Base-by-base conservation (phyloP, 176 grass and related monocot genomes). In the Chrysopogon serrulatus region DNA sequence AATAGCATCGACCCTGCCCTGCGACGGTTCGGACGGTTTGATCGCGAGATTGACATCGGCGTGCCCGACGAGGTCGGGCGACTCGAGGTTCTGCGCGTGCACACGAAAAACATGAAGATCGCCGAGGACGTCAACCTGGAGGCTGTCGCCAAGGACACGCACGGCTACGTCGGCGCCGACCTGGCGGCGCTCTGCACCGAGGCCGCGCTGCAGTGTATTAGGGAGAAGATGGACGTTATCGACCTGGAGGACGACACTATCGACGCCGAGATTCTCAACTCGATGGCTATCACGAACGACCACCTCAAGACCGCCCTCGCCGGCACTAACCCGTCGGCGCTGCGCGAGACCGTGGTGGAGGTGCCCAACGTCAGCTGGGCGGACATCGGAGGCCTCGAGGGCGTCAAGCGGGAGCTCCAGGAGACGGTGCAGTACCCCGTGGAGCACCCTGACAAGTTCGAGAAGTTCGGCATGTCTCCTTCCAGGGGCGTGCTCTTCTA, bases 201-300 rank as follows among this genome's bases (percentile, higher is more conserved):
- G 91, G 87, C 87, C 0, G 90, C 85, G 0, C 56, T 95, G 11
- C 93, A 90, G 12, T 92, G 93, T 61, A 95, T 95, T n/a, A 23
- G 93, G 2, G 90, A 95, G 82, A 95, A 92, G 81, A 95, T 92
- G 93, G 87, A 95, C 51, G 73, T 94, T 5, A 94, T 94, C 14
- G 92, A 94, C 40, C 42, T 91, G 1, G 89, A 94, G 59, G 89
- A 91, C 19, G 90, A 95, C 17, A 72, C 87, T 0, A 92, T 92
- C 35, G 85, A 95, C 48, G 87, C 74, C 0, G 87, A 92, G 82
- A 88, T 95, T 16, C 82, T 95, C 21, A 92, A 88, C n/a, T 84
- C 90, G 8, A 86, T 92, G 90, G 82, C 79, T 19, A 80, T 95
- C 24, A 88, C 93, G 1, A 92, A 86, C 35, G 87, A 92, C 31